These are phyloP conservation scores for Musa balbisiana DNA, from an alignment of 202 grass and related monocot genomes.

Conservation along the genomic window DNA sequence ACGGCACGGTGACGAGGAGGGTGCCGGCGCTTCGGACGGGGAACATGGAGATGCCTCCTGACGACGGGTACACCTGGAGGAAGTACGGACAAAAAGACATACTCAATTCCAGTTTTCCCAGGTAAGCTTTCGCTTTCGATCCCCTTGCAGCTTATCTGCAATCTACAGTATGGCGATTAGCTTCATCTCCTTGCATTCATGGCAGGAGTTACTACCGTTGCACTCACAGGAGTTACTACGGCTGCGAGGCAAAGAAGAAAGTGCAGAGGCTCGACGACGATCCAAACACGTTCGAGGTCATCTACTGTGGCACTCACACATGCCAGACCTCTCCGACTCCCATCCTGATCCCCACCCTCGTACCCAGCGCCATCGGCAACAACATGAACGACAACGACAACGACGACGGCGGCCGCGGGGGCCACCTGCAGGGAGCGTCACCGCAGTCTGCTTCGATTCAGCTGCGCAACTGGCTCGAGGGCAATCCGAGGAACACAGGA, in stretches of 20 bases:
- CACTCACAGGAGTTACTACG: slow-evolving; percentile 90
- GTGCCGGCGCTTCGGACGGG: slow-evolving; percentile 41
- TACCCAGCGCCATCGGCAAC: not conserved
- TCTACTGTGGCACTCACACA: slow-evolving; percentile 60
- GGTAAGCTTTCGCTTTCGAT: slow-evolving; percentile 28
- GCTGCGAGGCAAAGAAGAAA: slow-evolving; percentile 83
- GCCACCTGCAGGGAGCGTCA: not conserved
- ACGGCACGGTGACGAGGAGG: slow-evolving; percentile 25
- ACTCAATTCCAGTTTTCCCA: slow-evolving; percentile 51
- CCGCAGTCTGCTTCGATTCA: not conserved
- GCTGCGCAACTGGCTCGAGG: not conserved
- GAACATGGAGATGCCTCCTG: slow-evolving; percentile 59
- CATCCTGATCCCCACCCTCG: slow-evolving; percentile 35
- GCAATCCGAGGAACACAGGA: not conserved
- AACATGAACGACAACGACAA: slow-evolving; percentile 11
- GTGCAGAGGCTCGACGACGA: slow-evolving; percentile 75
- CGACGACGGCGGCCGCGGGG: not conserved
- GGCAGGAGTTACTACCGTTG: slow-evolving; percentile 84
- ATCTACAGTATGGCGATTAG: not conserved
- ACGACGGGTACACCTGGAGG: slow-evolving; percentile 88
- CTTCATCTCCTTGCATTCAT: not conserved
- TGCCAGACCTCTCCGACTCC: slow-evolving; percentile 71
- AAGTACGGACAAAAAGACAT: slow-evolving; percentile 94
- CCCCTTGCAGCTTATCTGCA: not conserved
- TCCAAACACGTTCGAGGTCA: slow-evolving; percentile 60